Evolutionary conservation across 257 asterid genomes (phyloP).

Genomic region (Lavandula angustifolia): DNA sequence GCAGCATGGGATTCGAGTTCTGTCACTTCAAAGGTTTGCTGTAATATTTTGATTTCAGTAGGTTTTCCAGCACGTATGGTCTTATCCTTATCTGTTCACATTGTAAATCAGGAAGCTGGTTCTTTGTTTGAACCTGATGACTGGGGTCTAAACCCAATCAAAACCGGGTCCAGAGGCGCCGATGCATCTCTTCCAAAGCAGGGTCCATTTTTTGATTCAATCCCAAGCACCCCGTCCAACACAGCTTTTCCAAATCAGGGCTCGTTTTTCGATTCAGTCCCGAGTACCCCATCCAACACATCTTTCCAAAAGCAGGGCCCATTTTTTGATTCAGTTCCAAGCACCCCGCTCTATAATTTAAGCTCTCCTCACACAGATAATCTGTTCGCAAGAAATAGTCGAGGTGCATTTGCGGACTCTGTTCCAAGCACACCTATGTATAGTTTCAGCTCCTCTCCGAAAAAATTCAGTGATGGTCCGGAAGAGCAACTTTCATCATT

Average conservation of each 20-base stretch:
- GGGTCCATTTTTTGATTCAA: constrained; percentile 53
- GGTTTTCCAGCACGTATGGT: background rate
- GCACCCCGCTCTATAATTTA: constrained; percentile 63
- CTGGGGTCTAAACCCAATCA: constrained; percentile 83
- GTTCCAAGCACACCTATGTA: constrained; percentile 88
- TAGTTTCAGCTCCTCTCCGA: constrained; percentile 62
- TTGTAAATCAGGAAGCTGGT: constrained; percentile 56
- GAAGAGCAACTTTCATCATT: constrained; percentile 46
- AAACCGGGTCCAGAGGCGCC: constrained; percentile 50
- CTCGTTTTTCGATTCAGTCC: constrained; percentile 32
- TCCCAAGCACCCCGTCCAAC: constrained; percentile 47
- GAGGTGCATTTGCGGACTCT: constrained; percentile 68
- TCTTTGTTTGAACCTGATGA: constrained; percentile 66
- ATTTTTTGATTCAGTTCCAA: constrained; percentile 80
- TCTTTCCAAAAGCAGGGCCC: constrained; percentile 43
- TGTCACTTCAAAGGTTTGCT: constrained; percentile 55
- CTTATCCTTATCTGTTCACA: constrained; percentile 20
- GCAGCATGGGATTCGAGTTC: constrained; percentile 61
- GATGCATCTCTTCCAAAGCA: constrained; percentile 42
- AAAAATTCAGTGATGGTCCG: constrained; percentile 41
- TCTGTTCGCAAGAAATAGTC: constrained; percentile 51
- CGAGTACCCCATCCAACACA: constrained; percentile 34
- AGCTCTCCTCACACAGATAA: constrained; percentile 43
- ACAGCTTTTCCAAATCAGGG: constrained; percentile 25
- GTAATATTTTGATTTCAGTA: constrained; percentile 17